Percentiles rank a stretch among this genome's conserved stretches.
phyloP scores from a whole-genome alignment of 495 filamentous ascomycete genomes.

The Penicillium crystallinum region DNA sequence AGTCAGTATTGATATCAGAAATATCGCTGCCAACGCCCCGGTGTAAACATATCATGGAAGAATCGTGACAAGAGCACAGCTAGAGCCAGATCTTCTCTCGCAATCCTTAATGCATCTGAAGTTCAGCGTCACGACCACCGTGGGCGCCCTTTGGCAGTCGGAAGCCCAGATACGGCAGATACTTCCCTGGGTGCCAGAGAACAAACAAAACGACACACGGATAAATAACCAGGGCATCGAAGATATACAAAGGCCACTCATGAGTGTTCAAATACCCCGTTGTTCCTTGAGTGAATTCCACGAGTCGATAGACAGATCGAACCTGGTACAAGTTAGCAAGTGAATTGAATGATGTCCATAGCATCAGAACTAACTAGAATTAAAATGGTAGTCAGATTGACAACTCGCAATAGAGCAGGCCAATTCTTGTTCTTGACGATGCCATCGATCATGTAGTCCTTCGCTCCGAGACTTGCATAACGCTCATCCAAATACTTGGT shows the following conservation, averaged over 20 bases:
- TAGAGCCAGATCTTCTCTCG: background rate
- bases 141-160: constrained; percentile 11
- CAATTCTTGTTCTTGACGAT: constrained; percentile 37
- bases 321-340: constrained; percentile 28
- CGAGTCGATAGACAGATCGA: constrained; percentile 55
- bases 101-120: background rate
- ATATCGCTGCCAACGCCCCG: too few species aligned
- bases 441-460: constrained; percentile 27
- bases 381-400: constrained; percentile 48
- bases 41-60: too few species aligned
- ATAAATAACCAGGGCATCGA: constrained; percentile 56
- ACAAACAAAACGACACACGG: constrained; percentile 44
- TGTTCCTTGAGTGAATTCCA: constrained; percentile 56
- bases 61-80: background rate
- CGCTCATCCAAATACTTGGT: constrained; percentile 22
- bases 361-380: constrained; percentile 45
- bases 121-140: background rate
- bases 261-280: constrained; percentile 47
- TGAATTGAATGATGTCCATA: background rate
- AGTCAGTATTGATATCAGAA: too few species aligned
- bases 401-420: constrained; percentile 43
- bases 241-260: constrained; percentile 58
- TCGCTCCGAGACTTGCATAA: constrained; percentile 21
- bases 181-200: constrained; percentile 43
- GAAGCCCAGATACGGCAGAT: constrained; percentile 40